Percentiles rank a stretch among this genome's conserved stretches.
These are phyloP conservation scores for Calonectria pauciramosa DNA, from an alignment of 2,329 filamentous ascomycete genomes.

Conservation along the genomic window DNA sequence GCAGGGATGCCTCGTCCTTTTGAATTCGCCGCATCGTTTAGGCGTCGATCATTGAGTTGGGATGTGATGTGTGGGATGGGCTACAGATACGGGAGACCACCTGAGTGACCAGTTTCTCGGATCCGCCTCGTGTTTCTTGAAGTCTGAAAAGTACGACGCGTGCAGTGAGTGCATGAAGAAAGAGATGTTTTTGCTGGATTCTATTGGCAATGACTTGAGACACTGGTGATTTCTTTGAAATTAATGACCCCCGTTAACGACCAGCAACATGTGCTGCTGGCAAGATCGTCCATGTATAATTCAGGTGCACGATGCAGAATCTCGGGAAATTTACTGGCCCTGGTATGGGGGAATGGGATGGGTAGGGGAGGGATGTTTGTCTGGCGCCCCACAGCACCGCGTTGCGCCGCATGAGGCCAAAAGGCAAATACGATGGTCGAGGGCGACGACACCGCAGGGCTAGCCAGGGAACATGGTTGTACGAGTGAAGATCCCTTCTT, in stretches of 20 bases:
- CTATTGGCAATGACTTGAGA: not conserved
- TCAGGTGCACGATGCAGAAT: not conserved
- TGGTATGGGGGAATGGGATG: not conserved
- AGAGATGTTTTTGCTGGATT: not conserved
- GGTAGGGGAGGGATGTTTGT: not conserved
- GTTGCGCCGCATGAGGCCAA: not conserved
- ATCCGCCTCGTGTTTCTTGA: not conserved
- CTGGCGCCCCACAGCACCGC: not conserved
- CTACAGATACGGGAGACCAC: not conserved
- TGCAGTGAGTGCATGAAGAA: not conserved
- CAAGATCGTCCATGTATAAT: not conserved
- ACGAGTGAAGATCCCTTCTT: not conserved
- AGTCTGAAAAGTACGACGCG: not conserved
- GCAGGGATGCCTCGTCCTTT: not conserved
- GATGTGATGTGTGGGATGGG: not conserved
- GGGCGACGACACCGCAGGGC: not conserved
- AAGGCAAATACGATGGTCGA: not conserved
- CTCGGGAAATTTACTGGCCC: slow-evolving; percentile 1
- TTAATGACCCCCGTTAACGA: not conserved
- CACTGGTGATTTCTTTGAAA: not conserved
- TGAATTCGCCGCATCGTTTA: not conserved
- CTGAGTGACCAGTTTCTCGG: not conserved
- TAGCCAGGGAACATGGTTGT: not conserved
- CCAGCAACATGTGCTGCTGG: not conserved
- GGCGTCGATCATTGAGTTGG: not conserved